Evolutionary conservation across 2,329 filamentous ascomycete species (phyloP).

Genomic region (Thielaviopsis ethacetica): DNA sequence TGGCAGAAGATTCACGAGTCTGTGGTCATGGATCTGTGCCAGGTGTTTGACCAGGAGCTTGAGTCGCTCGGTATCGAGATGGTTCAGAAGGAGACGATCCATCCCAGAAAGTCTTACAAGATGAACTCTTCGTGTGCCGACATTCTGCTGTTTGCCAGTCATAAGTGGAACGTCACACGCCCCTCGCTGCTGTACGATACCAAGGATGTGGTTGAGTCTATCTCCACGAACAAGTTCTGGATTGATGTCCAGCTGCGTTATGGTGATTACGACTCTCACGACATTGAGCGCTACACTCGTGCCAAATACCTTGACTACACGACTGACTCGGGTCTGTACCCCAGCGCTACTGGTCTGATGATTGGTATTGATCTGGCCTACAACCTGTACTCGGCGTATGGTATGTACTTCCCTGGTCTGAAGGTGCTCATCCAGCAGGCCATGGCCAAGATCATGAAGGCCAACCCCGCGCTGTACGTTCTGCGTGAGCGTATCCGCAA

Average conservation of each 20-base stretch:
- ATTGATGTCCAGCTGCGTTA: slow-evolving; percentile 92
- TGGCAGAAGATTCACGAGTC: slow-evolving; percentile 99
- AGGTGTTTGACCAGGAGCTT: slow-evolving; percentile 94
- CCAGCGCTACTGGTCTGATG: slow-evolving; percentile 92
- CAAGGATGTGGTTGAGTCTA: slow-evolving; percentile 85
- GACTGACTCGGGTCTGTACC: slow-evolving; percentile 96
- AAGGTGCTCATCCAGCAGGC: slow-evolving; percentile 94
- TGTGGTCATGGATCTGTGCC: slow-evolving; percentile 96
- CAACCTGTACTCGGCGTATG: slow-evolving; percentile 95
- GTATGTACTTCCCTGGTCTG: slow-evolving; percentile 94
- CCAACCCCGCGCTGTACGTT: slow-evolving; percentile 91
- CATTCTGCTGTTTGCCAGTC: slow-evolving; percentile 87
- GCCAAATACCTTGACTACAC: slow-evolving; percentile 99
- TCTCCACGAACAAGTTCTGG: slow-evolving; percentile 98
- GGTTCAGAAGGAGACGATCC: slow-evolving; percentile 97
- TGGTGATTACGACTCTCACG: slow-evolving; percentile 96
- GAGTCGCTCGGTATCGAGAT: slow-evolving; percentile 93
- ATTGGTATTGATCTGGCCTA: slow-evolving; percentile 95
- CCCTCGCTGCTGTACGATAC: slow-evolving; percentile 91
- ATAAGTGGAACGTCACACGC: slow-evolving; percentile 96
- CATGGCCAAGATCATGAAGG: slow-evolving; percentile 99
- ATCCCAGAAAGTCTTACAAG: slow-evolving; percentile 98
- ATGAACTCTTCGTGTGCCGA: slow-evolving; percentile 99
- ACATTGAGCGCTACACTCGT: slow-evolving; percentile 93
- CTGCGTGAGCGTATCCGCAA: slow-evolving; percentile 95